These are phyloP conservation scores for Balansia obtecta DNA, from an alignment of 2,329 filamentous ascomycete genomes.

Conservation along the genomic window DNA sequence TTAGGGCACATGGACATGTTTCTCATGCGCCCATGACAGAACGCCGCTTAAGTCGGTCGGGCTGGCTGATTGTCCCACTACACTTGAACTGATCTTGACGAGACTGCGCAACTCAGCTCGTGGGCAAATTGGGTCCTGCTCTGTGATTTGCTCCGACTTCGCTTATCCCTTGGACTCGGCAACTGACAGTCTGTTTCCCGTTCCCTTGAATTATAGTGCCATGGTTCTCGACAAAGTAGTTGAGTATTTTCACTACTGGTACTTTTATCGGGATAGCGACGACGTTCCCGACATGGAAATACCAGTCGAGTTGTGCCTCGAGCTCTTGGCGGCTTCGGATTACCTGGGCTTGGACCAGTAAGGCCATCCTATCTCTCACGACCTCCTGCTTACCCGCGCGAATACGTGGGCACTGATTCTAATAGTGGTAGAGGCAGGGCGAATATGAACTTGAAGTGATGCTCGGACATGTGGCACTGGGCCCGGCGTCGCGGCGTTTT, in stretches of 20 bases:
- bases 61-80: slow-evolving; percentile 41
- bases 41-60: slow-evolving; percentile 20
- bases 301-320: slow-evolving; percentile 64
- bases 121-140: background rate
- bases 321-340: slow-evolving; percentile 66
- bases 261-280: slow-evolving; percentile 55
- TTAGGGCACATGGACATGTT: slow-evolving; percentile 24
- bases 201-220: slow-evolving; percentile 37
- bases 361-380: slow-evolving; percentile 10
- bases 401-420: slow-evolving; percentile 19
- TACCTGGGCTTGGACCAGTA: slow-evolving; percentile 56
- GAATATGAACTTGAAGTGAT: slow-evolving; percentile 26
- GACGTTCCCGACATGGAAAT: slow-evolving; percentile 74
- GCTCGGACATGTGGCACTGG: background rate
- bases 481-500: background rate
- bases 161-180: background rate
- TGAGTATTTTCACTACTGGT: slow-evolving; percentile 76
- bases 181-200: slow-evolving; percentile 7
- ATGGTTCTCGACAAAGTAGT: slow-evolving; percentile 68
- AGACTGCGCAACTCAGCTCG: slow-evolving; percentile 1
- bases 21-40: slow-evolving; percentile 30
- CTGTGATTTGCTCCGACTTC: background rate
- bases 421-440: slow-evolving; percentile 18
- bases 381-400: background rate
- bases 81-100: slow-evolving; percentile 49